phyloP scores from a whole-genome alignment of 2,329 filamentous ascomycete species.

The Phyllosticta citriasiana region DNA sequence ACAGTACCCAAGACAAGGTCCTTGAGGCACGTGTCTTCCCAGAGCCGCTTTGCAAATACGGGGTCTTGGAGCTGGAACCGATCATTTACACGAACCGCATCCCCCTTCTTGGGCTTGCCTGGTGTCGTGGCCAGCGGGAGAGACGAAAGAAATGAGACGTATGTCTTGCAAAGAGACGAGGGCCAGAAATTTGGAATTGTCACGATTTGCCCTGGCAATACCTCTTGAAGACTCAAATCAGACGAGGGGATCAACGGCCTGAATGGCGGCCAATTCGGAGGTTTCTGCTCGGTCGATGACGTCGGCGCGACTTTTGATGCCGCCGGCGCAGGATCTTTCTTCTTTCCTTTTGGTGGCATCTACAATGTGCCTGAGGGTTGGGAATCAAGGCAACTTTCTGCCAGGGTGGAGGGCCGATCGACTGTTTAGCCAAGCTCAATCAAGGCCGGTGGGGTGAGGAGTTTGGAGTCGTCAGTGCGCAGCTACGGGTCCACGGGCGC shows the following conservation, averaged over 20 bases:
- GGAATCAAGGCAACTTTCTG: neutral
- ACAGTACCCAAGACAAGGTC: constrained; percentile 38
- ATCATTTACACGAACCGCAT: constrained; percentile 81
- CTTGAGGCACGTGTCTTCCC: constrained; percentile 65
- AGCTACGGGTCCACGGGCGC: neutral
- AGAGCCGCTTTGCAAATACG: constrained; percentile 63
- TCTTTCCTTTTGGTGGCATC: constrained; percentile 26
- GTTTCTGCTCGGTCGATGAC: constrained; percentile 1
- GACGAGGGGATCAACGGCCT: constrained; percentile 56
- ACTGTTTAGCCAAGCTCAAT: neutral
- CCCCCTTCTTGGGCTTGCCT: constrained; percentile 64
- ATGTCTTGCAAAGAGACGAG: constrained; percentile 61
- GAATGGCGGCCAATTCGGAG: constrained; percentile 62
- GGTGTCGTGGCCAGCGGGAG: constrained; percentile 70
- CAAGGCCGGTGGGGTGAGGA: constrained; percentile 3
- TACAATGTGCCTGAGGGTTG: neutral
- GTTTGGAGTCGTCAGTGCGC: neutral
- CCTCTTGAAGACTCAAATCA: constrained; percentile 50
- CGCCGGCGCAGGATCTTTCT: constrained; percentile 12
- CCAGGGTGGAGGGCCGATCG: neutral
- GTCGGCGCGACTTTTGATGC: constrained; percentile 1
- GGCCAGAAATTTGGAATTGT: constrained; percentile 68
- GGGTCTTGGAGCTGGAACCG: constrained; percentile 74
- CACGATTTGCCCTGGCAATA: constrained; percentile 58
- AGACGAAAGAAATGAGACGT: constrained; percentile 60